Base-by-base conservation (phyloP, 2,329 filamentous ascomycete species). In the Fusarium acutatum region DNA sequence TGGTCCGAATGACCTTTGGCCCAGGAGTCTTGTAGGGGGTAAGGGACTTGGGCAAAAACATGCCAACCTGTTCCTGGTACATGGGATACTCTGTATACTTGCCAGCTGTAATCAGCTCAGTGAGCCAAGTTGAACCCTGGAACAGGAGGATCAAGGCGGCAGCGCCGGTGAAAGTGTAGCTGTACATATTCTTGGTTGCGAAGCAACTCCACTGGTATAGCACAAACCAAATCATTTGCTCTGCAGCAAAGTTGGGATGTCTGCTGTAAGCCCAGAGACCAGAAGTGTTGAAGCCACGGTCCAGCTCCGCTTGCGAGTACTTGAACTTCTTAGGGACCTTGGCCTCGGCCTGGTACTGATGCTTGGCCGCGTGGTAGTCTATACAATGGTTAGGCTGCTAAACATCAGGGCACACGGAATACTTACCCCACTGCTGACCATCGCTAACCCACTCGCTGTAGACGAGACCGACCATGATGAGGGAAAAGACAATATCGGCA, bases 201-300 rank as follows among this genome's bases (percentile, higher is more conserved):
- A 90, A 92, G 82, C 93, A 96, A 74, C 89, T 90, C 96, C 96
- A 99, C 78, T 94, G 89, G 82, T 98, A 98, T 59, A 98, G 83
- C 14, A 91, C 85, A 60, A 97, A 87, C 96, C 96, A 99, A 77
- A 98, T 91, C 35, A 91, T 86, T 83, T 98, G 96, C 83, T 99
- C 96, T 10, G 94, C 94, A 10, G 93, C 90, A 79, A 98, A 99
- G 82, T 99, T 99, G 53, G 96, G 96, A 81, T 99, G 97, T 50
- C 96, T 89, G 76, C 93, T 96, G 85, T 92, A 95, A 2, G 91
- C 92, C 92, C 94, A 99, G 13, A 99, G 86, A 1, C 96, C 96
- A 9, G 88, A 90, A 14, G 94, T 92, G 73, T 93, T 88, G 83
- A 99, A 99, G 46, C 96, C 96, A 41, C 96, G 93, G 73, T 98